Evolutionary conservation across 371 early-diverging fungal species (phyloP), one percentile per base, ranked within the genome.

Genomic region (Phascolomyces articulosus): DNA sequence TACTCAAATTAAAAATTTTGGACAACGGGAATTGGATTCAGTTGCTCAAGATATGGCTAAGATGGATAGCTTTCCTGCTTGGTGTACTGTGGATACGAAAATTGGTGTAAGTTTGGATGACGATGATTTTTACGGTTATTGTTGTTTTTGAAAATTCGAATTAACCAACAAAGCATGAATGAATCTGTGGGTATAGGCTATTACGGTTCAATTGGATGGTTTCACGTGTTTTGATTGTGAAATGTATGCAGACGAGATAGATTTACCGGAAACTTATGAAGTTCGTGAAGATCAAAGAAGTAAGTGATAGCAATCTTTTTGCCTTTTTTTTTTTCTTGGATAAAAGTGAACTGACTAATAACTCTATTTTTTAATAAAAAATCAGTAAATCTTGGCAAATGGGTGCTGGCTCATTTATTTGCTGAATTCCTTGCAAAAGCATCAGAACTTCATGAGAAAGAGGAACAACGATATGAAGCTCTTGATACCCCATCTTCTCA

Each of bases 81-180:
- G 98, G 98, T 96, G 97, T 72, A 74, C 90, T 0, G 85, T 98
- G 10, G 96, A 96, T 71, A 95, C 92, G 4, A 91, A 91, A 49
- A 92, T 92, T 58, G 98, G 97, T 28, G 88, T 89, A 78, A 68
- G 82, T 63, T 18, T 38, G n/a, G n/a, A n/a, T n/a, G n/a, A n/a
- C n/a, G n/a, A n/a, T n/a, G n/a, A n/a, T n/a, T n/a, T n/a, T n/a
- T n/a, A n/a, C n/a, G n/a, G n/a, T n/a, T n/a, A n/a, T n/a, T n/a
- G n/a, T n/a, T n/a, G n/a, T n/a, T n/a, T n/a, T n/a, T n/a, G n/a
- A n/a, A n/a, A n/a, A n/a, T n/a, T n/a, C n/a, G n/a, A n/a, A n/a
- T n/a, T n/a, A n/a, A n/a, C n/a, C n/a, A n/a, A n/a, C n/a, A n/a
- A n/a, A 44, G 44, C 16, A 44, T 24, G 51, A 13, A 51, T 58